A percentile compares a stretch with the other conserved stretches of the same genome.
phyloP scores from a whole-genome alignment of 805 yeast species.

The Gaillardinia entomophila region DNA sequence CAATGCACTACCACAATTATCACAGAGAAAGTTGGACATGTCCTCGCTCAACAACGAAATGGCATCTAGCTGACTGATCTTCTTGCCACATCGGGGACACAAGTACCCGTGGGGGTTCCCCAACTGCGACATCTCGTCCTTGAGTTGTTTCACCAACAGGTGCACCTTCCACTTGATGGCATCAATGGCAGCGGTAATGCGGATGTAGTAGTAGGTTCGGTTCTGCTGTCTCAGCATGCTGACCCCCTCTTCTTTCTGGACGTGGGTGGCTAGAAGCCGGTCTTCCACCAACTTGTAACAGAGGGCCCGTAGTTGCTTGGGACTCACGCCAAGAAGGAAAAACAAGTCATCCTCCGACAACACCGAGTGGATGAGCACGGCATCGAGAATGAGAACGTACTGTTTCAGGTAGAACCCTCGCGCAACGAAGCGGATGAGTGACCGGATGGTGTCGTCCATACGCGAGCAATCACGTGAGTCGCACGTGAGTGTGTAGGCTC shows the following conservation, averaged over 20 bases:
- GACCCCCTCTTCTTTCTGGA: constrained; percentile 59
- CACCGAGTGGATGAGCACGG: constrained; percentile 80
- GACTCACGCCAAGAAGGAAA: constrained; percentile 72
- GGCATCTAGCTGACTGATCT: constrained; percentile 84
- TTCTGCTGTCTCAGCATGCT: constrained; percentile 59
- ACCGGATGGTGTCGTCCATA: constrained; percentile 41
- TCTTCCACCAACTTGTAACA: constrained; percentile 83
- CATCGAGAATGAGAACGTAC: constrained; percentile 82
- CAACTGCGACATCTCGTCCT: constrained; percentile 77
- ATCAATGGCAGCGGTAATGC: constrained; percentile 89
- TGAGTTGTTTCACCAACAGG: constrained; percentile 68
- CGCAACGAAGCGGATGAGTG: constrained; percentile 69
- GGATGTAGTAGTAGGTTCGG: constrained; percentile 80
- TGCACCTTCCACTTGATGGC: constrained; percentile 96
- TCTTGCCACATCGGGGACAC: constrained; percentile 79
- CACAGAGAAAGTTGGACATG: constrained; percentile 75
- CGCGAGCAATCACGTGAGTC: too few relatives aligned
- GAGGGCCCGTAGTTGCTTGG: constrained; percentile 78
- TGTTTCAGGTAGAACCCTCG: constrained; percentile 84
- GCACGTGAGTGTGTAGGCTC: too few relatives aligned
- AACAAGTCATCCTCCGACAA: constrained; percentile 88
- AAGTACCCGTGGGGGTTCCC: constrained; percentile 91
- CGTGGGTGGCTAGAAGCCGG: constrained; percentile 63
- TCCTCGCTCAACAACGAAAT: constrained; percentile 76
- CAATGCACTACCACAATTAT: constrained; percentile 69